These are phyloP conservation scores for Triangularia setosa DNA, from an alignment of 2,329 filamentous ascomycete species.

Conservation along the genomic window DNA sequence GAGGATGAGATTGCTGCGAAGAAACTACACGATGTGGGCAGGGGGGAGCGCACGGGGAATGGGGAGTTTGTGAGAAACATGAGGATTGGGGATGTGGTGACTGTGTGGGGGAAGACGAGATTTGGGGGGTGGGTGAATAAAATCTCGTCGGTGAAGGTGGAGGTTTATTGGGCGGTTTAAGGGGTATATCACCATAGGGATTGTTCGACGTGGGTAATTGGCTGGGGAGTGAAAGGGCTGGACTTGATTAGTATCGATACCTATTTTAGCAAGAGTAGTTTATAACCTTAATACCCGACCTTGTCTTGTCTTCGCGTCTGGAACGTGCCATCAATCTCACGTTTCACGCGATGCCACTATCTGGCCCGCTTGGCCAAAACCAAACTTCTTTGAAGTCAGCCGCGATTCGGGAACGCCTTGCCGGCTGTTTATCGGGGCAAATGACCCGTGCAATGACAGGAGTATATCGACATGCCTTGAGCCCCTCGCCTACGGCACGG, in stretches of 20 bases:
- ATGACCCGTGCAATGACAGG: neutral
- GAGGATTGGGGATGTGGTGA: slow-evolving; percentile 57
- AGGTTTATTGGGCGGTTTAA: slow-evolving; percentile 53
- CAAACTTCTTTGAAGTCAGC: neutral
- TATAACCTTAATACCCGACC: neutral
- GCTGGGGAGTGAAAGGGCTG: neutral
- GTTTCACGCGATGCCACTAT: neutral
- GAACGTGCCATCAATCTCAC: neutral
- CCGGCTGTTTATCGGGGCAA: neutral
- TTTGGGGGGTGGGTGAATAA: slow-evolving; percentile 53
- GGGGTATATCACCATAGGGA: no score
- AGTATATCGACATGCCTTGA: no score
- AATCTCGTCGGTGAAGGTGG: slow-evolving; percentile 47
- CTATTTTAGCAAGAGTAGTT: neutral
- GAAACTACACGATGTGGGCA: slow-evolving; percentile 39
- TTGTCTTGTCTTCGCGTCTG: neutral
- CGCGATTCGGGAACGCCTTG: neutral
- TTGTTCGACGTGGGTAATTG: no score
- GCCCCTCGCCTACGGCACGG: neutral
- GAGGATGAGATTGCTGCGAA: slow-evolving; percentile 16
- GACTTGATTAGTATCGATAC: neutral
- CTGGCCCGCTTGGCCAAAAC: neutral
- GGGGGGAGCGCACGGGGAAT: slow-evolving; percentile 47
- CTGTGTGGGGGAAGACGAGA: slow-evolving; percentile 57
- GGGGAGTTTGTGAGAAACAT: slow-evolving; percentile 55